A percentile compares a stretch with the other conserved stretches of the same genome.
Conservation (phyloP, 371 early-diverging fungal species). For the Mucor mucedo region DNA sequence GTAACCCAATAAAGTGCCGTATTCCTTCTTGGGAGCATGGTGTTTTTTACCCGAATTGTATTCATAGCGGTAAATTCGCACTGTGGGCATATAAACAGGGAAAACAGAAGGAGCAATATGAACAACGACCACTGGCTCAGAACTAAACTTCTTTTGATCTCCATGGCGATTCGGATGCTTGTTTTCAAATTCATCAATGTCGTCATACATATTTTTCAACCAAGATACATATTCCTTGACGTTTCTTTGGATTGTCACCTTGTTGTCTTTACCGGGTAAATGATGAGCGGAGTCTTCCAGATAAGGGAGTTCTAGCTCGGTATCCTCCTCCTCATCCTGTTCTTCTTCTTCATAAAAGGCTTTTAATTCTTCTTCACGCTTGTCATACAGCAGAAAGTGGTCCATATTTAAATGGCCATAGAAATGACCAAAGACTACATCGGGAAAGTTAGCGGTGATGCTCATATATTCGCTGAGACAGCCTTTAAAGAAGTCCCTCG, state of each 20-base stretch:
- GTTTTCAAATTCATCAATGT: constrained; percentile 37
- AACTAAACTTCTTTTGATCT: constrained; percentile 35
- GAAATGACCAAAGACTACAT: constrained; percentile 71
- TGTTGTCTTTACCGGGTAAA: constrained; percentile 35
- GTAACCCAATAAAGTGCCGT: no score
- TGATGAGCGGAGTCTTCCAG: constrained; percentile 4
- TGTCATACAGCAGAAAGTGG: constrained; percentile 64
- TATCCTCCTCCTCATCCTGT: neutral
- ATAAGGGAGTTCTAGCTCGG: neutral
- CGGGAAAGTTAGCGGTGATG: constrained; percentile 59
- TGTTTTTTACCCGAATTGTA: neutral
- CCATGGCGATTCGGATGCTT: constrained; percentile 28
- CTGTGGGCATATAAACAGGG: constrained; percentile 71
- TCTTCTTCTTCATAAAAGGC: constrained; percentile 49
- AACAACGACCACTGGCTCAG: constrained; percentile 52
- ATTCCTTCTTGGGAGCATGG: neutral
- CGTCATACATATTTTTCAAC: constrained; percentile 36
- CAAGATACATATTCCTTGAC: constrained; percentile 36
- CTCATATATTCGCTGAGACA: constrained; percentile 66
- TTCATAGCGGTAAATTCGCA: constrained; percentile 68
- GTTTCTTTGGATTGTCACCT: constrained; percentile 58
- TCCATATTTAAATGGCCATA: constrained; percentile 85
- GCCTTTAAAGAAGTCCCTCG: constrained; percentile 60
- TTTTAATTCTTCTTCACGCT: constrained; percentile 9
- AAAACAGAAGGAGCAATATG: constrained; percentile 73